A percentile compares a stretch with the other conserved stretches of the same genome.
phyloP scores from a whole-genome alignment of 768 basidiomycete species.

The Boletus edulis region DNA sequence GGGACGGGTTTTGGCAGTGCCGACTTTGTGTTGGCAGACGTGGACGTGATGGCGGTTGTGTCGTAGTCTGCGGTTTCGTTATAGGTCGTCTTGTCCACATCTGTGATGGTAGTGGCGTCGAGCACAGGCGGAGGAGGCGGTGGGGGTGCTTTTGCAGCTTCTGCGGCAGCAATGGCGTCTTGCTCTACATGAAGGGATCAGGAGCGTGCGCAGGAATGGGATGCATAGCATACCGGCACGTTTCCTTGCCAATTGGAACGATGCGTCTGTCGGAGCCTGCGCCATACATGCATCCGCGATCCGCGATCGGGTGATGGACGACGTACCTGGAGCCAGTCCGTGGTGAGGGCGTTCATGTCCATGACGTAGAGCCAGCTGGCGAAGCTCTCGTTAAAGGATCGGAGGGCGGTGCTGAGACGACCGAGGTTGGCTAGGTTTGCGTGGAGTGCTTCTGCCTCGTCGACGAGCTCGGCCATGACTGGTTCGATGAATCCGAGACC shows the following conservation, averaged over 20 bases:
- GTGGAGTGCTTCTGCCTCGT: slow-evolving; percentile 82
- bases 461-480: slow-evolving; percentile 79
- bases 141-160: slow-evolving; percentile 47
- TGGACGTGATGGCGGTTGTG: slow-evolving; percentile 33
- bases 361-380: slow-evolving; percentile 89
- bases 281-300: neutral
- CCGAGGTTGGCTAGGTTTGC: slow-evolving; percentile 72
- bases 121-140: slow-evolving; percentile 16
- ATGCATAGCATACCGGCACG: slow-evolving; percentile 50
- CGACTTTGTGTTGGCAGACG: slow-evolving; percentile 37
- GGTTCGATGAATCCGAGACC: slow-evolving; percentile 85
- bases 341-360: slow-evolving; percentile 94
- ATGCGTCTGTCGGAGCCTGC: slow-evolving; percentile 60
- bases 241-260: slow-evolving; percentile 55
- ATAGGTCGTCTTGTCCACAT: slow-evolving; percentile 31
- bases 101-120: slow-evolving; percentile 14
- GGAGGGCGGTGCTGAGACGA: slow-evolving; percentile 69
- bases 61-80: slow-evolving; percentile 30
- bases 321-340: slow-evolving; percentile 83
- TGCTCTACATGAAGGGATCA: slow-evolving; percentile 44
- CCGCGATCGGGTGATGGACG: neutral
- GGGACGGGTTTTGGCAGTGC: slow-evolving; percentile 41
- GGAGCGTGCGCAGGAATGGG: neutral
- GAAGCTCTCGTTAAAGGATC: slow-evolving; percentile 89
- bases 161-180: slow-evolving; percentile 50